These are phyloP conservation scores for Russula earlei DNA, from an alignment of 768 basidiomycete species.

Conservation along the genomic window DNA sequence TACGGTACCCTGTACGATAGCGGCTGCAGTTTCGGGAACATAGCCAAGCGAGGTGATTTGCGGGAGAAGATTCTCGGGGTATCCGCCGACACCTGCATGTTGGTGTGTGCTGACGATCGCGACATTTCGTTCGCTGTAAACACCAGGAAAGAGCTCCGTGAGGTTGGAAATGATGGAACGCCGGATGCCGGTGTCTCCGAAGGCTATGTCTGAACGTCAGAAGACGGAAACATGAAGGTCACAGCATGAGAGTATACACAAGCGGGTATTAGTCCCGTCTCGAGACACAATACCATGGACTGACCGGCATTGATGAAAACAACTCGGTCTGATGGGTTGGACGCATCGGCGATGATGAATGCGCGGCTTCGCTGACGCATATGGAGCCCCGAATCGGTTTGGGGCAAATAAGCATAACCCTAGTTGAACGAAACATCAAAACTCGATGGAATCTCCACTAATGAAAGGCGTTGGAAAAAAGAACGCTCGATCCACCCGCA, in stretches of 20 bases:
- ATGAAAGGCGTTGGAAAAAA: not conserved
- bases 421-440: conserved; percentile 21
- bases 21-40: conserved; percentile 60
- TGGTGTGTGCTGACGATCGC: conserved; percentile 70
- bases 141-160: conserved; percentile 44
- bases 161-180: conserved; percentile 56
- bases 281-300: conserved; percentile 11
- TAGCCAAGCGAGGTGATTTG: conserved; percentile 69
- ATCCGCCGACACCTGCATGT: conserved; percentile 72
- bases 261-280: not conserved
- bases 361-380: conserved; percentile 73
- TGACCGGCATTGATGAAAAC: conserved; percentile 70
- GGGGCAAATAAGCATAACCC: conserved; percentile 59
- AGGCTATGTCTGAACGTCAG: conserved; percentile 51
- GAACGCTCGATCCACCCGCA: not conserved
- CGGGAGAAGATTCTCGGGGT: conserved; percentile 68
- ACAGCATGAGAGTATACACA: not conserved
- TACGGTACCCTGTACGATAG: conserved; percentile 62
- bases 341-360: conserved; percentile 60
- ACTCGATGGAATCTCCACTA: not conserved
- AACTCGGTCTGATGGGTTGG: conserved; percentile 46
- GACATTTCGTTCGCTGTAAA: conserved; percentile 64
- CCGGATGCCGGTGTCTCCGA: conserved; percentile 72
- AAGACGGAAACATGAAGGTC: not conserved
- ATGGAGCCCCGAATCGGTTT: conserved; percentile 67